A percentile compares a stretch with the other conserved stretches of the same genome.
Conservation (phyloP, 768 basidiomycete genomes). For the Termitomyces sp. region DNA sequence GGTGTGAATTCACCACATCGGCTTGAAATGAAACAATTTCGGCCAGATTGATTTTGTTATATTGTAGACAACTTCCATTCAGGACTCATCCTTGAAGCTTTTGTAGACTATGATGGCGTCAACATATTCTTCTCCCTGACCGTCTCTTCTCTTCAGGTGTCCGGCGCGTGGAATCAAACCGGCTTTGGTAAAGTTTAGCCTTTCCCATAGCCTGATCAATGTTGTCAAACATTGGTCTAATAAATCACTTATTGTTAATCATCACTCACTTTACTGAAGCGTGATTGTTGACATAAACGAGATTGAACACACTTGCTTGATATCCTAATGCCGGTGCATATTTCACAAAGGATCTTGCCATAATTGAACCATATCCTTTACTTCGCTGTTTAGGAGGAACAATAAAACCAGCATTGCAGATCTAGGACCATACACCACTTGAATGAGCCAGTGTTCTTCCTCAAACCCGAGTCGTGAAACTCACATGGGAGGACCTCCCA, state of each 20-base stretch:
- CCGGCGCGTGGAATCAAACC: slow-evolving; percentile 78
- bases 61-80: neutral
- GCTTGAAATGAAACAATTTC: neutral
- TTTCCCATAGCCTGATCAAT: slow-evolving; percentile 66
- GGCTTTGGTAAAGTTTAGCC: slow-evolving; percentile 70
- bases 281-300: slow-evolving; percentile 81
- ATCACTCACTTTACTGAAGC: slow-evolving; percentile 59
- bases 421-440: slow-evolving; percentile 31
- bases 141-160: slow-evolving; percentile 58
- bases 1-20: no score
- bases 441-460: neutral
- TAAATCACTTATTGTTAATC: neutral
- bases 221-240: neutral
- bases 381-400: slow-evolving; percentile 60
- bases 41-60: neutral
- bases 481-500: slow-evolving; percentile 82
- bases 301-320: slow-evolving; percentile 80
- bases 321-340: slow-evolving; percentile 79
- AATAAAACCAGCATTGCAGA: slow-evolving; percentile 89
- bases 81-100: slow-evolving; percentile 45
- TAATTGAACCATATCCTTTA: slow-evolving; percentile 57
- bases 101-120: slow-evolving; percentile 87
- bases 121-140: slow-evolving; percentile 77
- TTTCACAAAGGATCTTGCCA: slow-evolving; percentile 74
- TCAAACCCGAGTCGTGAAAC: slow-evolving; percentile 23